A percentile compares a stretch with the other conserved stretches of the same genome.
Evolutionary conservation across 495 filamentous ascomycete species (phyloP).

Genomic region (Staphylotrichum longicolle): DNA sequence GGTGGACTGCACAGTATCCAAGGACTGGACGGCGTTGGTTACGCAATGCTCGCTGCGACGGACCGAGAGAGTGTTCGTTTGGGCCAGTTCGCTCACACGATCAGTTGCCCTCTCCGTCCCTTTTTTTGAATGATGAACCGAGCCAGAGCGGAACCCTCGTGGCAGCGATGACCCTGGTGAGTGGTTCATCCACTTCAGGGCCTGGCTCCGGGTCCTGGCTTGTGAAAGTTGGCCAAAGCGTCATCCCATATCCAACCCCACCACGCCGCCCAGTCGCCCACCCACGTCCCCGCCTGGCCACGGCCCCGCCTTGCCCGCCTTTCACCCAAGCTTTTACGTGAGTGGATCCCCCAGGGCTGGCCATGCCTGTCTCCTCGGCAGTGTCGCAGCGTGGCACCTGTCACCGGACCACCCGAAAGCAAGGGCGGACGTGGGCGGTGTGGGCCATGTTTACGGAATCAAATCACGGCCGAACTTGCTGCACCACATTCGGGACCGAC

Average conservation of each 20-base stretch:
- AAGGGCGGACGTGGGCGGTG: no score
- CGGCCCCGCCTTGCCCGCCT: not conserved
- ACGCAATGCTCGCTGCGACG: not conserved
- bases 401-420: no score
- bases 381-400: no score
- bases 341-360: no score
- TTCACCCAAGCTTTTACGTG: no score
- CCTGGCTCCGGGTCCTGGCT: not conserved
- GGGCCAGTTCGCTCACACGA: conserved; percentile 23
- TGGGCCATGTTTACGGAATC: no score
- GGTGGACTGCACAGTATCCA: not conserved
- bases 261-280: not conserved
- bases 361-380: no score
- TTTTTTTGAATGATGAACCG: not conserved
- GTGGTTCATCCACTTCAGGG: not conserved
- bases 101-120: conserved; percentile 26
- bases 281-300: not conserved
- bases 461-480: no score
- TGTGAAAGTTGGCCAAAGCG: conserved; percentile 10
- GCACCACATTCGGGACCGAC: no score
- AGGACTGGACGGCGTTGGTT: not conserved
- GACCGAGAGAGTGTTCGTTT: not conserved
- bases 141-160: conserved; percentile 1
- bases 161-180: conserved; percentile 5
- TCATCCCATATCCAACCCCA: not conserved